phyloP scores from a whole-genome alignment of 148 eudicot genomes.

The Chenopodium quinoa region DNA sequence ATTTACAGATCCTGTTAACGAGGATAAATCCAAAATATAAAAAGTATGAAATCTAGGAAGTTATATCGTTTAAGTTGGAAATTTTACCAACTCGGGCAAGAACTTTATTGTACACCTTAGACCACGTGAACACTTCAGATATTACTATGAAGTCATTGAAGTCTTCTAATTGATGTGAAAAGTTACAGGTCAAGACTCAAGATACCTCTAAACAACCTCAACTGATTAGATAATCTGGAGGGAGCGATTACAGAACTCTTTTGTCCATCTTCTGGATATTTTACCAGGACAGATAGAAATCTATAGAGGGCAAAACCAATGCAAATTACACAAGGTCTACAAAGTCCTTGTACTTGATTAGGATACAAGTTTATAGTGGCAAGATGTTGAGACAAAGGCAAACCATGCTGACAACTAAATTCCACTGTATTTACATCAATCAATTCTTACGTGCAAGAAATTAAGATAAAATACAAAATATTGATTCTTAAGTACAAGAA shows the following conservation, averaged over 20 bases:
- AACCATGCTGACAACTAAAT: background rate
- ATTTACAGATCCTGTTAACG: no score
- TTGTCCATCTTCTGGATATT: background rate
- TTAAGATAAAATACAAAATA: background rate
- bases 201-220: background rate
- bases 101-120: background rate
- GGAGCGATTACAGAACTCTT: background rate
- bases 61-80: no score
- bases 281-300: background rate
- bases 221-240: background rate
- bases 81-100: background rate
- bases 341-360: background rate
- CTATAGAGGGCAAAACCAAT: background rate
- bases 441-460: background rate
- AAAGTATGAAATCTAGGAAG: no score
- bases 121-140: background rate
- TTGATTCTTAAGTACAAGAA: background rate
- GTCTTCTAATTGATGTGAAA: background rate
- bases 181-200: background rate
- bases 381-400: background rate
- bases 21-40: no score
- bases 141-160: background rate
- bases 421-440: constrained; percentile 5
- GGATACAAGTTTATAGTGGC: background rate
- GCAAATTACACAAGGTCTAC: background rate